Percentiles rank a stretch among this genome's conserved stretches.
Conservation (phyloP, 805 yeast genomes). For the Cyberlindnera xylosilytica region DNA sequence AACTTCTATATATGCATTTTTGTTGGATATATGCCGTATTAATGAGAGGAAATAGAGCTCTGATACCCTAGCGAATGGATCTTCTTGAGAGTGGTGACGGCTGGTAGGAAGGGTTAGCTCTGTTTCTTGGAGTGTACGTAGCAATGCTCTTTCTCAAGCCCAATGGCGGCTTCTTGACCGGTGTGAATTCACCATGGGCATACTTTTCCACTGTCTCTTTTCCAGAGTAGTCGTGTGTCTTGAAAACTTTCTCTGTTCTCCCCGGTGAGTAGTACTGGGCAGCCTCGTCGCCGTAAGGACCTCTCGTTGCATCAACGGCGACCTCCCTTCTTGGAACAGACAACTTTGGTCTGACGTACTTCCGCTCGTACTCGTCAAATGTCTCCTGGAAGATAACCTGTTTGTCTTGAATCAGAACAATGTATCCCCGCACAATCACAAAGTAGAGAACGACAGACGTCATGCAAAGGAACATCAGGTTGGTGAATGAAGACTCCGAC, state of each 20-base stretch:
- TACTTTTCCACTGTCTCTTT: conserved; percentile 30
- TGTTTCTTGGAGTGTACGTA: conserved; percentile 16
- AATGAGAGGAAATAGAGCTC: background rate
- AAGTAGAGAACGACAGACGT: conserved; percentile 38
- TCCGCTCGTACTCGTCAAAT: conserved; percentile 58
- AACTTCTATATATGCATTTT: background rate
- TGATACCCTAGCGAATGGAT: background rate
- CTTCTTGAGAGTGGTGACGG: conserved; percentile 26
- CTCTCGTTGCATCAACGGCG: conserved; percentile 52
- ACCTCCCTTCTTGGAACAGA: conserved; percentile 55
- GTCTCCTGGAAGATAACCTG: conserved; percentile 57
- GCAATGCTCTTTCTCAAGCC: conserved; percentile 13
- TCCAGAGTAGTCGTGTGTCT: conserved; percentile 44
- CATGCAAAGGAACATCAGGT: conserved; percentile 33
- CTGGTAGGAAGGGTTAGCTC: conserved; percentile 10
- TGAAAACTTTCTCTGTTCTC: conserved; percentile 39
- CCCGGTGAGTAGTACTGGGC: conserved; percentile 32
- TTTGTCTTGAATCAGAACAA: conserved; percentile 52
- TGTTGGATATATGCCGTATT: too few species aligned
- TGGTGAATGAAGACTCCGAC: conserved; percentile 35
- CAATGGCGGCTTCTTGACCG: conserved; percentile 21
- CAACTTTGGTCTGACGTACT: conserved; percentile 57
- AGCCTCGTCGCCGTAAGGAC: conserved; percentile 26
- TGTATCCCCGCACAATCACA: conserved; percentile 41
- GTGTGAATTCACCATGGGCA: conserved; percentile 31